phyloP scores from a whole-genome alignment of 208 protist genomes.

The Crithidia brevicula region DNA sequence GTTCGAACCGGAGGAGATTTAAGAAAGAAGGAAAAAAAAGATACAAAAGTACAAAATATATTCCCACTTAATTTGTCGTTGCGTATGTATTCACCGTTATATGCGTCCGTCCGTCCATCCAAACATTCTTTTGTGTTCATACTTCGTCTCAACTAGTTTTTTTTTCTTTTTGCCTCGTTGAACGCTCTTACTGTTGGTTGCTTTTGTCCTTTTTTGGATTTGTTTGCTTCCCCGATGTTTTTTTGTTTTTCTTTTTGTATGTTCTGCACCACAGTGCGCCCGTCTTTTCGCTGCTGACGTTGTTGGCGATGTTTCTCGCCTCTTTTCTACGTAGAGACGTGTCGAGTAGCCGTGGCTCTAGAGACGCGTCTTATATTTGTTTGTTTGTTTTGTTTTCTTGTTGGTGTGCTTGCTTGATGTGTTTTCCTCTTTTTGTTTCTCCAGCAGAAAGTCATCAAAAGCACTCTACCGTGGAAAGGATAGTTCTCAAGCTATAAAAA shows the following conservation, averaged over 20 bases:
- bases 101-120: background rate
- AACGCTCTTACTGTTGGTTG: no score
- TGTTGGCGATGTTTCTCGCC: background rate
- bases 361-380: no score
- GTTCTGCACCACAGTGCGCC: background rate
- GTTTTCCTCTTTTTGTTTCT: no score
- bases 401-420: no score
- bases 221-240: conserved; percentile 2
- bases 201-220: conserved; percentile 22
- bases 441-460: no score
- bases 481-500: no score
- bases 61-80: no score
- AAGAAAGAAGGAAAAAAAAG: conserved; percentile 15
- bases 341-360: no score
- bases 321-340: no score
- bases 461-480: no score
- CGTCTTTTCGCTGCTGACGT: background rate
- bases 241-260: conserved; percentile 3
- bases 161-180: background rate
- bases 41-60: no score
- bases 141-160: background rate
- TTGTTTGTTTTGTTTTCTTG: no score
- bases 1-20: conserved; percentile 84
- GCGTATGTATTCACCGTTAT: conserved; percentile 13
- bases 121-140: background rate